These are phyloP conservation scores for Talaromyces funiculosus DNA, from an alignment of 2,329 filamentous ascomycete genomes.

Conservation along the genomic window DNA sequence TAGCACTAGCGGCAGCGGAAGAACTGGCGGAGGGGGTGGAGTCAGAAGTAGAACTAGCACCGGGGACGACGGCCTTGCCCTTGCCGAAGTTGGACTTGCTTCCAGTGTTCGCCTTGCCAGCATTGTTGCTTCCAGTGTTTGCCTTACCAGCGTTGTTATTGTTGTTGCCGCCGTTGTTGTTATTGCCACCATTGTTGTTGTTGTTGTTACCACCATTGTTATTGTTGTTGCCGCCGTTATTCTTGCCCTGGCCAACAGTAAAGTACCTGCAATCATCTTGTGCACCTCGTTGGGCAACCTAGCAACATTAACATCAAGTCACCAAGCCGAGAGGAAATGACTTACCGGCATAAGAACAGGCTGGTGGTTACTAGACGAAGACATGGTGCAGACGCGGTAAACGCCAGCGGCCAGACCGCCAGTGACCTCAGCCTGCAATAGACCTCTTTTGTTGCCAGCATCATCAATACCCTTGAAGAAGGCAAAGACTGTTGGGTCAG, in stretches of 20 bases:
- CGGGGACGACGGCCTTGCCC: background rate
- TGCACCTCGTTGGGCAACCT: slow-evolving; percentile 46
- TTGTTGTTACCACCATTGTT: background rate
- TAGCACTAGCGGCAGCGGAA: background rate
- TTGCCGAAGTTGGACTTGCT: background rate
- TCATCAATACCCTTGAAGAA: slow-evolving; percentile 58
- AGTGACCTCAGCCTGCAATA: slow-evolving; percentile 41
- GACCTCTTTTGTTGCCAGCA: slow-evolving; percentile 43
- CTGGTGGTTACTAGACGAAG: slow-evolving; percentile 49
- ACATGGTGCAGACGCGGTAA: slow-evolving; percentile 51
- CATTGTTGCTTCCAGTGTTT: slow-evolving; percentile 2
- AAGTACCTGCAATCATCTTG: slow-evolving; percentile 52
- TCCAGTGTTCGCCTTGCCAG: slow-evolving; percentile 4
- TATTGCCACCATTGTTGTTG: background rate
- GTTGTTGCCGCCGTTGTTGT: background rate
- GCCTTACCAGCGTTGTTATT: slow-evolving; percentile 5
- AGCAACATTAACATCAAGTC: background rate
- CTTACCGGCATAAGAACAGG: slow-evolving; percentile 51
- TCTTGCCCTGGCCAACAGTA: slow-evolving; percentile 30
- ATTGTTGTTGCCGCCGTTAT: background rate
- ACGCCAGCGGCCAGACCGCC: slow-evolving; percentile 45
- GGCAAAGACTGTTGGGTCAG: slow-evolving; percentile 43
- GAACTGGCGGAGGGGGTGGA: background rate
- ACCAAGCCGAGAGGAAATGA: slow-evolving; percentile 12
- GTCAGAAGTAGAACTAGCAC: background rate